Conservation (phyloP, 345 rosid species). For the Turritis glabra region DNA sequence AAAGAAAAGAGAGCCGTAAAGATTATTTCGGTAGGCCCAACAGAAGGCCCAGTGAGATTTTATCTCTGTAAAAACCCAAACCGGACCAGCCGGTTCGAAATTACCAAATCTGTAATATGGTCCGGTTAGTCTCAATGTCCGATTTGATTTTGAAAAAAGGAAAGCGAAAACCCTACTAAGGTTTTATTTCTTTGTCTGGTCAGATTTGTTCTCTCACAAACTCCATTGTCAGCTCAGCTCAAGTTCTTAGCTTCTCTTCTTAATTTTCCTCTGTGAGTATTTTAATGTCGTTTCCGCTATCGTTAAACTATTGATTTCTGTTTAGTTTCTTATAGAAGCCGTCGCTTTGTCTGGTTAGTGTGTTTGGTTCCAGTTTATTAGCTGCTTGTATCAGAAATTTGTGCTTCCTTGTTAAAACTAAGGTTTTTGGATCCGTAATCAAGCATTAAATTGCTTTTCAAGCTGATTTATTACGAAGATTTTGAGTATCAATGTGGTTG, state of each 20-base stretch:
- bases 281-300: neutral
- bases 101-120: neutral
- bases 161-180: constrained; percentile 33
- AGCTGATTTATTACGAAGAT: neutral
- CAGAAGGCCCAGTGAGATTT: neutral
- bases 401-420: neutral
- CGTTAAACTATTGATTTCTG: neutral
- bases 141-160: neutral
- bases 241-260: constrained; percentile 20
- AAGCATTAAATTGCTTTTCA: neutral
- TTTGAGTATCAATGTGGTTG: neutral
- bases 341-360: neutral
- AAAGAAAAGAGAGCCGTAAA: neutral
- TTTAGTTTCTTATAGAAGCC: neutral
- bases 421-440: neutral
- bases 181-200: constrained; percentile 13
- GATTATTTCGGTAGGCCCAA: too few species aligned
- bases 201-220: constrained; percentile 18
- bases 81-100: neutral
- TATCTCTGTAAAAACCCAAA: neutral
- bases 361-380: constrained; percentile 13
- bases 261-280: constrained; percentile 13
- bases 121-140: neutral
- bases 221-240: constrained; percentile 21
- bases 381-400: constrained; percentile 2